Evolutionary conservation across 805 yeast genomes (phyloP).

Genomic region (Hanseniaspora nectarophila): DNA sequence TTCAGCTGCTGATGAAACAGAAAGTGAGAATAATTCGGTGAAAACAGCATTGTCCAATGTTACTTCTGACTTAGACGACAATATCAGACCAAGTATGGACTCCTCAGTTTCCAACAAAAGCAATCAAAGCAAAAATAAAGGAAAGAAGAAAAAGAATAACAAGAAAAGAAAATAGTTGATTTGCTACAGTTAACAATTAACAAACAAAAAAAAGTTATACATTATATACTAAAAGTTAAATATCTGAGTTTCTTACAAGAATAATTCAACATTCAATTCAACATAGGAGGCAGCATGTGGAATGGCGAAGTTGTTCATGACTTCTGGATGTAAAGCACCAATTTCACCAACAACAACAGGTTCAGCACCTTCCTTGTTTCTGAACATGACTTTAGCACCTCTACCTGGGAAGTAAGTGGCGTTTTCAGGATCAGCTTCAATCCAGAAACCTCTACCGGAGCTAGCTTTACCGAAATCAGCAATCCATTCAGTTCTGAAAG

Average conservation of each 20-base stretch:
- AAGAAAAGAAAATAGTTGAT: constrained; percentile 23
- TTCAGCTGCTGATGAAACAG: not conserved
- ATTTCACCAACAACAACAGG: constrained; percentile 60
- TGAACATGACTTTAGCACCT: constrained; percentile 78
- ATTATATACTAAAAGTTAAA: not conserved
- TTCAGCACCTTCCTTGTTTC: constrained; percentile 48
- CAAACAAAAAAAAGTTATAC: constrained; percentile 1
- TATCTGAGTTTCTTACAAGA: constrained; percentile 38
- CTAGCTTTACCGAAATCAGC: constrained; percentile 37
- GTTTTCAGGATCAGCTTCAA: constrained; percentile 53
- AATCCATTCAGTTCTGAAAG: constrained; percentile 80
- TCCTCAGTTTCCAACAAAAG: not conserved
- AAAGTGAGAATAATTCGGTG: not conserved
- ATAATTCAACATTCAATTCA: constrained; percentile 80
- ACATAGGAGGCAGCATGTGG: constrained; percentile 88
- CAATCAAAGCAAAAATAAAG: not conserved
- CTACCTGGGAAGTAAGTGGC: constrained; percentile 91
- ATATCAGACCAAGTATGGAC: constrained; percentile 1
- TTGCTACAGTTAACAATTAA: constrained; percentile 18
- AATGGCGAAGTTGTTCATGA: constrained; percentile 70
- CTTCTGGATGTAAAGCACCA: constrained; percentile 95
- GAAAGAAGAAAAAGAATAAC: constrained; percentile 12
- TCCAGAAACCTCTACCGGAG: constrained; percentile 73
- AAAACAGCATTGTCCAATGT: not conserved
- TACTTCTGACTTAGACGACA: not conserved